A percentile compares a stretch with the other conserved stretches of the same genome.
Evolutionary conservation across 345 rosid species (phyloP).

Genomic region (Eucalyptus pauciflora): DNA sequence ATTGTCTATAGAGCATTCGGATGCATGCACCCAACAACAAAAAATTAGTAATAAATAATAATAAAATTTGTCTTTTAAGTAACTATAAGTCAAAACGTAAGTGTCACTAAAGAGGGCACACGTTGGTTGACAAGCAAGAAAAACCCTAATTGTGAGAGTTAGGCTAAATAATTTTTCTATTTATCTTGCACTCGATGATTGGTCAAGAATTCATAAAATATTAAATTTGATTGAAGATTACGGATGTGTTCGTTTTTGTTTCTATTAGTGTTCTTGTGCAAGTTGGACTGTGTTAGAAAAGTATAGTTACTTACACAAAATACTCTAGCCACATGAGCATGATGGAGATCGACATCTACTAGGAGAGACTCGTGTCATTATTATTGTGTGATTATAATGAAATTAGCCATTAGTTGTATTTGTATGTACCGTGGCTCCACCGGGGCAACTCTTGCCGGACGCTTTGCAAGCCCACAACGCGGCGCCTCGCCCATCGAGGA

Average conservation of each 20-base stretch:
- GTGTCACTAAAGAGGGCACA: neutral
- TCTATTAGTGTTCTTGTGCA: neutral
- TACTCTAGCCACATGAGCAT: neutral
- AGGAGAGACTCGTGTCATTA: neutral
- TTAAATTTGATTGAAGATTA: neutral
- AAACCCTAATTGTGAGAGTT: neutral
- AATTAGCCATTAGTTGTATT: neutral
- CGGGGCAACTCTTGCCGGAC: constrained; percentile 45
- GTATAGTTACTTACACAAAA: neutral
- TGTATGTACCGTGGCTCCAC: constrained; percentile 51
- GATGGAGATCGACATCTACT: neutral
- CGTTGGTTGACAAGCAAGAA: neutral
- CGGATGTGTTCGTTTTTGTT: neutral
- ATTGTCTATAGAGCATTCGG: constrained; percentile 12
- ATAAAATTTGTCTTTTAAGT: neutral
- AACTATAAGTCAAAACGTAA: neutral
- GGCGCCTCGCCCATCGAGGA: constrained; percentile 16
- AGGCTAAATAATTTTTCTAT: neutral
- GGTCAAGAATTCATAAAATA: neutral
- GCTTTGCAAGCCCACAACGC: constrained; percentile 33
- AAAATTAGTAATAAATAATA: neutral
- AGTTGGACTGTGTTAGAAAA: neutral
- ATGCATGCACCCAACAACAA: neutral
- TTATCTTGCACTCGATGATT: neutral
- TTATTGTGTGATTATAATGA: neutral